Conservation (phyloP, 768 basidiomycete genomes). For the Boletales sp. region DNA sequence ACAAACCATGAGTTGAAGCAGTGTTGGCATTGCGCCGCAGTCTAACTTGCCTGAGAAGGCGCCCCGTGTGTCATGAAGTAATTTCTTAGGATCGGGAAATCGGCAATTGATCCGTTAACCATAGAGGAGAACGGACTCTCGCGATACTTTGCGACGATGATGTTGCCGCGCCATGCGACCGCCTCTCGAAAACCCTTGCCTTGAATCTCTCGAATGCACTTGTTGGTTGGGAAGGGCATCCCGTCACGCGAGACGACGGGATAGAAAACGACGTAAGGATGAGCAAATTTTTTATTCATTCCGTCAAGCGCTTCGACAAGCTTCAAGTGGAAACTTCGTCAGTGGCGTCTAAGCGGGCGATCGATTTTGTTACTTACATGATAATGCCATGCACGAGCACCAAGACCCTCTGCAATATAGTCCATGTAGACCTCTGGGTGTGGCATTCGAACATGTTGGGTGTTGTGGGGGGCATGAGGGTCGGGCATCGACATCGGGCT, state of each 20-base stretch:
- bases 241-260: constrained; percentile 73
- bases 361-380: constrained; percentile 44
- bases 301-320: constrained; percentile 72
- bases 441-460: constrained; percentile 58
- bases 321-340: constrained; percentile 33
- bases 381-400: constrained; percentile 67
- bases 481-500: constrained; percentile 49
- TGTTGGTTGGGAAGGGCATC: constrained; percentile 80
- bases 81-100: constrained; percentile 80
- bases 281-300: constrained; percentile 74
- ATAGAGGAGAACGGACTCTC: constrained; percentile 47
- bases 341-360: constrained; percentile 16
- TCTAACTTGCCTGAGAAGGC: constrained; percentile 38
- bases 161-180: constrained; percentile 75
- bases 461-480: constrained; percentile 43
- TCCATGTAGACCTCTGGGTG: constrained; percentile 88
- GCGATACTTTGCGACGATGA: constrained; percentile 69
- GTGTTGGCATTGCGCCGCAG: constrained; percentile 13
- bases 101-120: constrained; percentile 77
- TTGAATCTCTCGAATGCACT: constrained; percentile 72
- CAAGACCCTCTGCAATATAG: constrained; percentile 72
- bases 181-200: constrained; percentile 57
- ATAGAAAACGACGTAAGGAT: constrained; percentile 81
- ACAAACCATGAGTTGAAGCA: constrained; percentile 18
- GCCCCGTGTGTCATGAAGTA: constrained; percentile 67